These are phyloP conservation scores for Psophocarpus tetragonolobus DNA, from an alignment of 306 rosid genomes.

Conservation along the genomic window DNA sequence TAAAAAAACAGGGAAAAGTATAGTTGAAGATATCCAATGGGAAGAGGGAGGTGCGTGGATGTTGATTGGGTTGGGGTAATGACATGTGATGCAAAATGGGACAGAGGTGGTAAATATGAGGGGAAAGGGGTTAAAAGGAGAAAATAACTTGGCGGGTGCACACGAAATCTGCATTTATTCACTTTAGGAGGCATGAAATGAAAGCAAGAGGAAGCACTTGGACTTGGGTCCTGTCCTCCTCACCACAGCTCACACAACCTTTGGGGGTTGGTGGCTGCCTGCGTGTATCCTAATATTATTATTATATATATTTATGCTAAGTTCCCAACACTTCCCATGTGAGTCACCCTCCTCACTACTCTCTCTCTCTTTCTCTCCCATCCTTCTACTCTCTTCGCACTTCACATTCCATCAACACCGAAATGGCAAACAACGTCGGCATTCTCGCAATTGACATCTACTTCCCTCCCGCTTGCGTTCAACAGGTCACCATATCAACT, in stretches of 20 bases:
- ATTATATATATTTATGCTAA: not conserved
- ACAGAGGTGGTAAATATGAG: constrained; percentile 13
- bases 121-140: not conserved
- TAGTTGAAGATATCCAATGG: too few species aligned
- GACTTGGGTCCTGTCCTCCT: not conserved
- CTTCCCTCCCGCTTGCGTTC: constrained; percentile 83
- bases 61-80: not conserved
- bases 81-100: not conserved
- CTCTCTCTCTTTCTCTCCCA: not conserved
- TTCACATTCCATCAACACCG: constrained; percentile 5
- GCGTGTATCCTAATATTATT: not conserved
- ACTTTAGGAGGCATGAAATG: not conserved
- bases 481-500: constrained; percentile 58
- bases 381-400: too few species aligned
- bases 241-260: not conserved
- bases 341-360: constrained; percentile 30
- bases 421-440: constrained; percentile 90
- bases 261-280: constrained; percentile 1
- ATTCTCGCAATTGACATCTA: constrained; percentile 93
- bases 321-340: constrained; percentile 29
- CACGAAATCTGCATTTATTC: constrained; percentile 22
- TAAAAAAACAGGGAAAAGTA: too few species aligned
- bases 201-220: not conserved
- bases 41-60: not conserved
- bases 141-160: not conserved